Conservation (phyloP, 257 asterid species). For the Ehretia macrophylla region DNA sequence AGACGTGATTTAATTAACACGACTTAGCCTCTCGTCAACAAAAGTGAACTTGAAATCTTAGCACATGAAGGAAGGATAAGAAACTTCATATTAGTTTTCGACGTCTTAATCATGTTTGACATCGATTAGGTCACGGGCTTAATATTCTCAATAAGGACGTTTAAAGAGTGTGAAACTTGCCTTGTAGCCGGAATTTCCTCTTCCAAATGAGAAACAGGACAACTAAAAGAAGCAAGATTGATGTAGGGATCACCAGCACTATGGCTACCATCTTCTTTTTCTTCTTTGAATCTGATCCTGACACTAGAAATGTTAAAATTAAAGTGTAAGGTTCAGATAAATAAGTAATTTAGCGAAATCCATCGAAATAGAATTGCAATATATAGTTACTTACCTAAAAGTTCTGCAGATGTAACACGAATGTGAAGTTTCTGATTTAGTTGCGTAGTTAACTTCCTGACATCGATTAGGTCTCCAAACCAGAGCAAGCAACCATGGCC, state of each 20-base stretch:
- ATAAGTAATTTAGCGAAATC: not conserved
- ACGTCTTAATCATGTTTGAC: too few species aligned
- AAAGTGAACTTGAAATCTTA: not conserved
- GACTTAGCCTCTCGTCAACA: not conserved
- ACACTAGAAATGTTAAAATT: not conserved
- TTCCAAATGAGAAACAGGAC: not conserved
- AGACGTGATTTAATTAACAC: too few species aligned
- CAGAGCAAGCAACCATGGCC: conserved; percentile 40
- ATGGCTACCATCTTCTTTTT: not conserved
- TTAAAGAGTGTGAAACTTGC: not conserved
- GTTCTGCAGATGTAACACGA: conserved; percentile 17
- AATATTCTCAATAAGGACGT: not conserved
- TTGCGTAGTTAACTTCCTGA: conserved; percentile 11
- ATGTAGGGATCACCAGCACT: not conserved
- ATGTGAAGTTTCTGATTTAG: conserved; percentile 8
- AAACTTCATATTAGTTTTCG: not conserved
- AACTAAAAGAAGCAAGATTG: not conserved
- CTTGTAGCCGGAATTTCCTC: not conserved
- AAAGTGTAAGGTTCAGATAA: not conserved
- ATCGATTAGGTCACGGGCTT: too few species aligned
- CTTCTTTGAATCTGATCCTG: not conserved
- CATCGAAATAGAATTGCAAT: not conserved
- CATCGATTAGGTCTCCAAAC: conserved; percentile 34
- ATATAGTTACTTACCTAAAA: conserved; percentile 12
- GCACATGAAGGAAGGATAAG: not conserved